Conservation (phyloP, 2,329 filamentous ascomycete species). For the Fusarium fujikuroi region DNA sequence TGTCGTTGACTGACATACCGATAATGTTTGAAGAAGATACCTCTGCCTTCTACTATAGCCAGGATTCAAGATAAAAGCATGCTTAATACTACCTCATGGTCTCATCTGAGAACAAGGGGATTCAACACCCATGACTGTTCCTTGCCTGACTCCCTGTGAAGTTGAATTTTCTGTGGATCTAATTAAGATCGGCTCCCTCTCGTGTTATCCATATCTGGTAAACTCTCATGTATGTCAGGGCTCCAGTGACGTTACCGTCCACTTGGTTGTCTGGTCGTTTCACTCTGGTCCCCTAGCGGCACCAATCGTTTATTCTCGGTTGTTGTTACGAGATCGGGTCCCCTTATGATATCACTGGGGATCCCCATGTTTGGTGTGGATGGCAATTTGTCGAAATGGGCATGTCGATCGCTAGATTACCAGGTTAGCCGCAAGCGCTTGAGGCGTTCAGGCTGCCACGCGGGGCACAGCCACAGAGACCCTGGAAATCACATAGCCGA, state of each 20-base stretch:
- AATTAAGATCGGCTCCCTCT: slow-evolving; percentile 36
- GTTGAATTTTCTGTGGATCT: slow-evolving; percentile 12
- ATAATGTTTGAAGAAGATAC: slow-evolving; percentile 42
- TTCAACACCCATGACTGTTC: slow-evolving; percentile 8
- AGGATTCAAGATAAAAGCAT: slow-evolving; percentile 43
- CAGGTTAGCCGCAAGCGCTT: slow-evolving; percentile 38
- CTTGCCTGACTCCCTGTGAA: slow-evolving; percentile 2
- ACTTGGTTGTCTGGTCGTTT: background rate
- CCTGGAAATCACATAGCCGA: slow-evolving; percentile 7
- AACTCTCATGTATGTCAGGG: slow-evolving; percentile 8
- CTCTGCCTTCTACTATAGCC: slow-evolving; percentile 31
- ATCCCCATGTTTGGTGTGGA: slow-evolving; percentile 34
- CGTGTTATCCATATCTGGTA: slow-evolving; percentile 15
- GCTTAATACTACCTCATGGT: slow-evolving; percentile 35
- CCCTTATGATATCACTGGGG: slow-evolving; percentile 36
- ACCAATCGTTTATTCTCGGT: slow-evolving; percentile 16
- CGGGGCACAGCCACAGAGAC: slow-evolving; percentile 32
- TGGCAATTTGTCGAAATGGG: slow-evolving; percentile 34
- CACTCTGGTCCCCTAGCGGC: slow-evolving; percentile 5
- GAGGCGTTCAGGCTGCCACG: background rate
- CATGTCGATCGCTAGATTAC: slow-evolving; percentile 24
- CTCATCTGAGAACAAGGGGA: slow-evolving; percentile 18
- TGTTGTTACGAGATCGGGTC: slow-evolving; percentile 10
- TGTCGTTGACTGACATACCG: slow-evolving; percentile 35
- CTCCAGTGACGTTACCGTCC: slow-evolving; percentile 36